A percentile compares a stretch with the other conserved stretches of the same genome.
phyloP scores from a whole-genome alignment of 805 yeast genomes.

The Zygoascus biomembranicola region DNA sequence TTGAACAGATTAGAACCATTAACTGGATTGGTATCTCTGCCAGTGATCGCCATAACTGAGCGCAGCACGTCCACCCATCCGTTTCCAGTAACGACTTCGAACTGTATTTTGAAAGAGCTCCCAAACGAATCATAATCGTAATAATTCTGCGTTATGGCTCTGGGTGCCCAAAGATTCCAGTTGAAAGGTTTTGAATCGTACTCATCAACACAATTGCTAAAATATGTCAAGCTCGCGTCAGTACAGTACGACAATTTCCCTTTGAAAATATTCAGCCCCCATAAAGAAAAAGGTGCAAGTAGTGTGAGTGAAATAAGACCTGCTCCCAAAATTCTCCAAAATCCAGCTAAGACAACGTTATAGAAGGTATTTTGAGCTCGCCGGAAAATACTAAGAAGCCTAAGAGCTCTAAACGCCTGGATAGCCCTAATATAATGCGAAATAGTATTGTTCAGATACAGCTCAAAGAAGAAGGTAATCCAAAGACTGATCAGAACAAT shows the following conservation, averaged over 20 bases:
- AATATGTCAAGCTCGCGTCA: constrained; percentile 36
- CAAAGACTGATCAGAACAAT: constrained; percentile 72
- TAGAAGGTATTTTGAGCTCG: constrained; percentile 73
- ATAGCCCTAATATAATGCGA: constrained; percentile 66
- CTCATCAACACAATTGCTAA: constrained; percentile 53
- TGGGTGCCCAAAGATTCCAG: constrained; percentile 75
- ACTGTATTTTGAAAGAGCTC: constrained; percentile 58
- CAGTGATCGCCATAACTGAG: constrained; percentile 66
- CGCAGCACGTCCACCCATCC: constrained; percentile 84
- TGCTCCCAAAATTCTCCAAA: constrained; percentile 61
- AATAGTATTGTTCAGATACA: constrained; percentile 37
- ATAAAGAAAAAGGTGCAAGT: constrained; percentile 76
- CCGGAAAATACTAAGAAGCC: constrained; percentile 70
- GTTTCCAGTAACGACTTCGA: constrained; percentile 80
- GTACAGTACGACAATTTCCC: constrained; percentile 67
- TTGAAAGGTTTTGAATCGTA: constrained; percentile 41
- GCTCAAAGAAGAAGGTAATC: constrained; percentile 58
- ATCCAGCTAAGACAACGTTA: constrained; percentile 71
- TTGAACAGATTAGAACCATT: constrained; percentile 56
- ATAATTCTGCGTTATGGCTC: constrained; percentile 53
- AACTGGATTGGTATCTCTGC: constrained; percentile 51
- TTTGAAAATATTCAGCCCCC: constrained; percentile 80
- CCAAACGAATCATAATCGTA: constrained; percentile 64
- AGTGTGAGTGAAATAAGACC: constrained; percentile 60
- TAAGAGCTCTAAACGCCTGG: constrained; percentile 77